Percentiles rank a stretch among this genome's conserved stretches.
These are phyloP conservation scores for Ascochyta pisi DNA, from an alignment of 2,329 filamentous ascomycete genomes.

Conservation along the genomic window DNA sequence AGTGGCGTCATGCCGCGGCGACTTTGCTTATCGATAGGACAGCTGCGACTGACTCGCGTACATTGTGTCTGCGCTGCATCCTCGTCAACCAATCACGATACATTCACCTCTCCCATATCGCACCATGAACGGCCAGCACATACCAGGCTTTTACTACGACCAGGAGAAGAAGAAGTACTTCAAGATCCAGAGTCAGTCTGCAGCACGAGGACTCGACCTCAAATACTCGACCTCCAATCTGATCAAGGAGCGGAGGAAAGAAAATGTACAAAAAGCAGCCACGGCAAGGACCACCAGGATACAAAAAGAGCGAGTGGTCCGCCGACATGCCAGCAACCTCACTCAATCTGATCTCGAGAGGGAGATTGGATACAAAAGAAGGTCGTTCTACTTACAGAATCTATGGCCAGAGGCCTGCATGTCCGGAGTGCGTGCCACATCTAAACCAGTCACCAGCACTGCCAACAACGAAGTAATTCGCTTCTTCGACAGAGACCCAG, in stretches of 20 bases:
- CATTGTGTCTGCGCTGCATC: constrained; percentile 2
- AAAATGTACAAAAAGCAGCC: constrained; percentile 19
- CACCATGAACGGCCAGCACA: constrained; percentile 49
- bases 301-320: constrained; percentile 35
- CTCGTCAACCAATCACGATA: constrained; percentile 11
- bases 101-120: background rate
- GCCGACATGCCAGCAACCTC: constrained; percentile 26
- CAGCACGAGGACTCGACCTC: constrained; percentile 38
- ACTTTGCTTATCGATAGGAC: constrained; percentile 25
- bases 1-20: constrained; percentile 30
- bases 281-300: constrained; percentile 18
- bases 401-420: constrained; percentile 39
- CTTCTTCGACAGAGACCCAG: constrained; percentile 39
- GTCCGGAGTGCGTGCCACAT: constrained; percentile 17
- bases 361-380: constrained; percentile 35
- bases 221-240: constrained; percentile 54
- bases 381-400: constrained; percentile 26
- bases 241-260: constrained; percentile 43
- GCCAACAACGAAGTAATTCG: constrained; percentile 20
- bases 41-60: constrained; percentile 27
- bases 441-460: constrained; percentile 19
- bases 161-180: constrained; percentile 59
- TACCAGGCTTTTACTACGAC: constrained; percentile 60
- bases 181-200: constrained; percentile 50
- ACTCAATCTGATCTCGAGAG: constrained; percentile 30